Base-by-base conservation (phyloP, 495 filamentous ascomycete species). In the Bacidia gigantensis region DNA sequence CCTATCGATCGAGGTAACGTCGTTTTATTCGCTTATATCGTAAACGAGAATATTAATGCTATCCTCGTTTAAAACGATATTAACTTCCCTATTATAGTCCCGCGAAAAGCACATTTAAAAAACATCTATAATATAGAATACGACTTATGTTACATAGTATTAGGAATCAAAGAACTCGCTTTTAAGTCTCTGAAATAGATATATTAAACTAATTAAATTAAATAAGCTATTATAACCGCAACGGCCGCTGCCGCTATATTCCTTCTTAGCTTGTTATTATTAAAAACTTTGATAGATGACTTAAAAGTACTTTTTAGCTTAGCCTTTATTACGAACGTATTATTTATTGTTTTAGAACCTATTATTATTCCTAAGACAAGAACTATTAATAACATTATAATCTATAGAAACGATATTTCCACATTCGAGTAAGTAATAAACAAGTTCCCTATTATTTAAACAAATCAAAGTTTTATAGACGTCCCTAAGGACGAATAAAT, bases 271-370 rank as follows among this genome's bases (percentile, higher is more conserved):
- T n/a, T n/a, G n/a, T n/a, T n/a, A n/a, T n/a, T n/a, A n/a, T n/a
- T n/a, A n/a, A n/a, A n/a, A n/a, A n/a, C 42, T 22, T 45, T 45
- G 11, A 11, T 12, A 45, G 9, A 12, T 11, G 11, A 23, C 10
- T 49, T 49, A 10, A 11, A 22, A 11, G 9, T 11, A 9, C 10
- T 10, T 12, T 9, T 10, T 39, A 10, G 10, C n/a, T n/a, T 39
- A n/a, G 10, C 9, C 10, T 45, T 12, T 45, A 11, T 12, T 45
- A 12, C 18, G 26, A 49, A 49, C 22, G 24, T 53, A 49, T 11
- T 49, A 24, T 25, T 48, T 49, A 20, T 49, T 21, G 20, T 46
- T n/a, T n/a, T n/a, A n/a, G n/a, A n/a, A n/a, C n/a, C n/a, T n/a
- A n/a, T n/a, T n/a, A n/a, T n/a, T n/a, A 21, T 46, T 21, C 14